Base-by-base conservation (phyloP, 169 alveolate species). In the Plasmodium berghei region DNA sequence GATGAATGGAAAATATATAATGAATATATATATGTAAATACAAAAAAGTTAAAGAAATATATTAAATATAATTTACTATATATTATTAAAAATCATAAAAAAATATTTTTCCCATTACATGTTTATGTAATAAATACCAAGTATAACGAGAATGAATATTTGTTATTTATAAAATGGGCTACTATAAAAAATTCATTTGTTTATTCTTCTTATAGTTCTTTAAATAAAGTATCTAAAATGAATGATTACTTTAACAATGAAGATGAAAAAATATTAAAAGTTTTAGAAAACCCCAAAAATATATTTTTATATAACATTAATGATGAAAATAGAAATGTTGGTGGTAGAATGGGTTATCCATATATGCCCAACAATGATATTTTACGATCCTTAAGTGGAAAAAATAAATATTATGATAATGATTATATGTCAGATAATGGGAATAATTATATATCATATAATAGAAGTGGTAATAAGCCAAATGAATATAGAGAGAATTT, bases 1-100 rank as follows among this genome's bases (percentile, higher is more conserved):
- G 90, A 80, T 22, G 90, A 80, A 58, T 80, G 90, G 90, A 80
- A 69, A 66, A 80, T 80, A 22, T 80, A 80, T 46, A 80, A 80
- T 46, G 90, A 80, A 20, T 80, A 80, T 40, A 80, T 80, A 14
- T 80, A 80, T 80, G 73, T 80, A 18, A 80, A 80, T 55, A 80
- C 90, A 8, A 80, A 80, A 46, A 80, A 80, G 58, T 42, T 46
- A 46, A 55, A 49, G 34, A 80, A 55, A 28, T 80, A 66, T 59
- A 64, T 80, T 54, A 80, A 80, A 26, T 80, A 80, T 46, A 64
- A 80, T 26, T 48, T 80, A 24, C 59, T 80, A 40, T 80, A 80
- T 46, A 80, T 80, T 54, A 80, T 80, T 66, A 80, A 80, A 61
- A 80, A 80, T 80, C 90, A 80, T 42, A 80, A 64, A 20, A 80